These are phyloP conservation scores for Retiboletus fuscus DNA, from an alignment of 1,284 basidiomycete genomes.

Conservation along the genomic window DNA sequence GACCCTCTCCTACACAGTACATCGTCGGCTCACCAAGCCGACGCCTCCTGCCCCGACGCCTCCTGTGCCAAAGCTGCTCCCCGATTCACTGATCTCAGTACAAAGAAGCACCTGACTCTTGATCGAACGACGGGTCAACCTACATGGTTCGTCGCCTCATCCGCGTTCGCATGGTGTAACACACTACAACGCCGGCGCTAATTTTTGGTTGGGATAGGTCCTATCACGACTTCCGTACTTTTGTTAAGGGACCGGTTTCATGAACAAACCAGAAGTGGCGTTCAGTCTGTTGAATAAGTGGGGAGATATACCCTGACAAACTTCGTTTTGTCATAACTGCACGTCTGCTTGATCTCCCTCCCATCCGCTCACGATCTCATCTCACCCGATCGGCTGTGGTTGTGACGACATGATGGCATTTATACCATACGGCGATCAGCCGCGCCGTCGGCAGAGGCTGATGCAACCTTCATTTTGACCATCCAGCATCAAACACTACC, in stretches of 20 bases:
- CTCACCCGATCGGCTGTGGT: constrained; percentile 59
- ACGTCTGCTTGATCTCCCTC: too few species aligned
- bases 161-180: too few species aligned
- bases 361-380: too few species aligned
- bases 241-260: constrained; percentile 71
- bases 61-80: constrained; percentile 76
- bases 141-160: constrained; percentile 57
- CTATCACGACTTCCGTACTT: constrained; percentile 72
- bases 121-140: constrained; percentile 61
- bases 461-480: constrained; percentile 71
- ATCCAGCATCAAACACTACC: too few species aligned
- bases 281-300: constrained; percentile 75
- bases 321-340: too few species aligned
- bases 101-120: constrained; percentile 69
- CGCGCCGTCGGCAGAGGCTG: too few species aligned
- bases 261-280: constrained; percentile 69
- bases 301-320: constrained; percentile 77
- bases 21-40: constrained; percentile 27
- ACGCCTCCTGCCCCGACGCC: constrained; percentile 53
- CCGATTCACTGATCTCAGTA: constrained; percentile 66
- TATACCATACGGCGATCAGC: too few species aligned
- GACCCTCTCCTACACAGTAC: constrained; percentile 36
- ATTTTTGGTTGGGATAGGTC: constrained; percentile 54
- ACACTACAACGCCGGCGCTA: neutral
- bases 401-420: constrained; percentile 81